Evolutionary conservation across 768 basidiomycete species (phyloP).

Genomic region (Termitomyces eurrhizus): DNA sequence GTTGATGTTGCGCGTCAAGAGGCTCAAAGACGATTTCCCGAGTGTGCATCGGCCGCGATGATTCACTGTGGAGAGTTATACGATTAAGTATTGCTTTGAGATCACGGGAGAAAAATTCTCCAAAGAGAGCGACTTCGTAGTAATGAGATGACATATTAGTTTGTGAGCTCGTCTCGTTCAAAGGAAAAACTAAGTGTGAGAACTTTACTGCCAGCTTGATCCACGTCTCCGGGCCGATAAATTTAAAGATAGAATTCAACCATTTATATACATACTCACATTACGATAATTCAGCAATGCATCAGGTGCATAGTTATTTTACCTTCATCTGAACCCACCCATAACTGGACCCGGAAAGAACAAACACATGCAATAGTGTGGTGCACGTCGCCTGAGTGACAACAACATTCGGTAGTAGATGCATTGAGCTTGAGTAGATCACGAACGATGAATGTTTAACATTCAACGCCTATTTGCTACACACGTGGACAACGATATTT

Average conservation of each 20-base stretch:
- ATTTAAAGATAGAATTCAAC: no score
- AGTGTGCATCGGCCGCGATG: conserved; percentile 66
- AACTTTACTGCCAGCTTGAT: neutral
- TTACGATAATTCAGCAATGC: neutral
- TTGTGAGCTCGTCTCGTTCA: neutral
- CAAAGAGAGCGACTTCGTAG: conserved; percentile 81
- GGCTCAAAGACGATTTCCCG: conserved; percentile 84
- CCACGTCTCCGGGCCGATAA: neutral
- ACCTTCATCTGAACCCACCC: neutral
- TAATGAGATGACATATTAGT: conserved; percentile 50
- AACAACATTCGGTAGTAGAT: neutral
- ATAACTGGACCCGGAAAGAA: neutral
- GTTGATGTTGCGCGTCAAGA: conserved; percentile 58
- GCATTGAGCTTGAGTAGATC: neutral
- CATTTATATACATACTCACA: no score
- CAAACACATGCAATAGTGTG: neutral
- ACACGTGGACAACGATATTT: neutral
- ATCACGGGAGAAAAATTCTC: conserved; percentile 76
- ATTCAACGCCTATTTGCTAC: neutral
- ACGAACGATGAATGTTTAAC: neutral
- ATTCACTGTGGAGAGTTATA: conserved; percentile 78
- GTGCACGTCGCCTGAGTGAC: neutral
- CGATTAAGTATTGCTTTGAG: conserved; percentile 76
- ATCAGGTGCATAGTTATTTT: neutral
- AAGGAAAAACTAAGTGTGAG: neutral